A percentile compares a stretch with the other conserved stretches of the same genome.
These are phyloP conservation scores for Ashbya aceris DNA, from an alignment of 1,139 yeast genomes.

Conservation along the genomic window DNA sequence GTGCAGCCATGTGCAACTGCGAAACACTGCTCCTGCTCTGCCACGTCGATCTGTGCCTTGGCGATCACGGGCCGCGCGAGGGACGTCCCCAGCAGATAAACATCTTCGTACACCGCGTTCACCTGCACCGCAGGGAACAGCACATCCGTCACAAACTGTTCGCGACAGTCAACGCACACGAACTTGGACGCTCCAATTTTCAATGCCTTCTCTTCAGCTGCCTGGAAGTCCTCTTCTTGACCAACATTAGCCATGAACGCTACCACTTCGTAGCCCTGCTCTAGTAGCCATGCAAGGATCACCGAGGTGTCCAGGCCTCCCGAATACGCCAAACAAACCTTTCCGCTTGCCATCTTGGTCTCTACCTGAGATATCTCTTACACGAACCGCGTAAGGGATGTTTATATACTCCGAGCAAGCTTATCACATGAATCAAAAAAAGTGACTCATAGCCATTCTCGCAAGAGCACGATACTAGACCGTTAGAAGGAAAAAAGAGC, in stretches of 20 bases:
- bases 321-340: constrained; percentile 97
- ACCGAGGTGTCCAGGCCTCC: constrained; percentile 99
- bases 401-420: background rate
- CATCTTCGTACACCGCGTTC: constrained; percentile 95
- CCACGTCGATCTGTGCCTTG: constrained; percentile 93
- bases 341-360: constrained; percentile 76
- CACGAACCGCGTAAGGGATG: background rate
- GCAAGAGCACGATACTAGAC: too few relatives aligned
- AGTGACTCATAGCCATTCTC: background rate
- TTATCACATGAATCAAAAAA: background rate
- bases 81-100: constrained; percentile 90
- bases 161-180: constrained; percentile 88
- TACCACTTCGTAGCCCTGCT: constrained; percentile 94
- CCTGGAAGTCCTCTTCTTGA: constrained; percentile 97
- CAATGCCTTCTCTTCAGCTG: constrained; percentile 91
- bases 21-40: constrained; percentile 94
- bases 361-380: background rate
- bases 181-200: constrained; percentile 96
- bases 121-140: constrained; percentile 93
- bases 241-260: constrained; percentile 98
- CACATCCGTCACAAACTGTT: constrained; percentile 87
- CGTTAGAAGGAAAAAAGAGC: too few relatives aligned
- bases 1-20: constrained; percentile 99
- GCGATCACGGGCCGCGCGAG: constrained; percentile 98
- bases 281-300: constrained; percentile 94